phyloP scores from a whole-genome alignment of 2,329 filamentous ascomycete genomes.

The Dactylellina cionopaga region DNA sequence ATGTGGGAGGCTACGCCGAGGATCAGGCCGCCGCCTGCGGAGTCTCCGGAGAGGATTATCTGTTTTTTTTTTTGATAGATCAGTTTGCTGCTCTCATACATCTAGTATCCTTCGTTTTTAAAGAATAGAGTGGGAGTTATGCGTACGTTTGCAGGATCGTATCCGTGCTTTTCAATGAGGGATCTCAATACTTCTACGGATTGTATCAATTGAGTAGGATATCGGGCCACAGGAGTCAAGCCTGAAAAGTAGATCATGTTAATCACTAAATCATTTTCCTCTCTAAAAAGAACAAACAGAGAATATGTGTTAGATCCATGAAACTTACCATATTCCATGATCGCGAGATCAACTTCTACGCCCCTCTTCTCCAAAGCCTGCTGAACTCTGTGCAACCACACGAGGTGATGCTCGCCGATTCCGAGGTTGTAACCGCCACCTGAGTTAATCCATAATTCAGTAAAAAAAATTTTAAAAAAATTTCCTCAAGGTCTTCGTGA shows the following conservation, averaged over 20 bases:
- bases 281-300: not conserved
- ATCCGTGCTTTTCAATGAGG: conserved; percentile 22
- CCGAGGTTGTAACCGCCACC: conserved; percentile 45
- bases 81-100: conserved; percentile 87
- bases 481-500: not conserved
- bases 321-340: conserved; percentile 41
- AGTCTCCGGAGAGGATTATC: conserved; percentile 66
- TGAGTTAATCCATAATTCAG: too few relatives aligned
- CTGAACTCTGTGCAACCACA: conserved; percentile 15
- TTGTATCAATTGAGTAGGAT: conserved; percentile 37
- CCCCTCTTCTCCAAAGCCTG: conserved; percentile 27
- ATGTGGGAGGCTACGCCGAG: conserved; percentile 65
- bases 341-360: conserved; percentile 22
- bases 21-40: conserved; percentile 66
- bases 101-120: conserved; percentile 83
- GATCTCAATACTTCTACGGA: conserved; percentile 36
- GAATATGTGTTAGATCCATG: too few relatives aligned
- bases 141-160: conserved; percentile 46
- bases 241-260: conserved; percentile 1
- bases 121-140: not conserved
- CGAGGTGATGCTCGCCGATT: conserved; percentile 26
- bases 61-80: conserved; percentile 82
- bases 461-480: not conserved
- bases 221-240: conserved; percentile 33
- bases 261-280: not conserved